Conservation (phyloP, 495 filamentous ascomycete genomes). For the Immersiella caudata region DNA sequence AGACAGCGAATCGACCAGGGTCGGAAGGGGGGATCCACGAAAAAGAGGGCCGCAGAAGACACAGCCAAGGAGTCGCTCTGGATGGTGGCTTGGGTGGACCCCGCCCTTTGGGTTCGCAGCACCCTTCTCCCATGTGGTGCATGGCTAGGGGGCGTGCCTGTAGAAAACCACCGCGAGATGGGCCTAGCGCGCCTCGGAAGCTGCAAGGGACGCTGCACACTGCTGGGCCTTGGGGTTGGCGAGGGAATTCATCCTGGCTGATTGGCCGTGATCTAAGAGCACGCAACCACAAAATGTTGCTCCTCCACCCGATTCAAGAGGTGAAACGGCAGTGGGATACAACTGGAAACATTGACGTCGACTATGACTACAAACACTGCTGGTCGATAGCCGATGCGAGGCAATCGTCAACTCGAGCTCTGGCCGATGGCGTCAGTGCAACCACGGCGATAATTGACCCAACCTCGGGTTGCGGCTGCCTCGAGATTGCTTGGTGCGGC, state of each 20-base stretch:
- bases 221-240: neutral
- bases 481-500: slow-evolving; percentile 9
- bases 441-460: slow-evolving; percentile 15
- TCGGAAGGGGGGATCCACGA: slow-evolving; percentile 15
- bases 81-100: slow-evolving; percentile 10
- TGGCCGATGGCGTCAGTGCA: slow-evolving; percentile 11
- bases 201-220: slow-evolving; percentile 31
- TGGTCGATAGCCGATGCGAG: neutral
- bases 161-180: slow-evolving; percentile 17
- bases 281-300: slow-evolving; percentile 25
- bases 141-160: slow-evolving; percentile 20
- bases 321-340: slow-evolving; percentile 17
- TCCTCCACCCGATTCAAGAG: slow-evolving; percentile 14
- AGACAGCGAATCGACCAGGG: slow-evolving; percentile 21
- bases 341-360: slow-evolving; percentile 8
- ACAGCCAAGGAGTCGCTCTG: neutral
- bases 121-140: slow-evolving; percentile 8
- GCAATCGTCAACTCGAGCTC: slow-evolving; percentile 8
- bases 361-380: neutral
- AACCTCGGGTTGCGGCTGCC: slow-evolving; percentile 9
- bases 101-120: neutral
- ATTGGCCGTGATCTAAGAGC: slow-evolving; percentile 23
- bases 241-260: slow-evolving; percentile 5
- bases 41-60: neutral
- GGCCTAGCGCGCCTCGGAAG: slow-evolving; percentile 23